phyloP scores from a whole-genome alignment of 163 green algal genomes.

The Chloroidium sp. region DNA sequence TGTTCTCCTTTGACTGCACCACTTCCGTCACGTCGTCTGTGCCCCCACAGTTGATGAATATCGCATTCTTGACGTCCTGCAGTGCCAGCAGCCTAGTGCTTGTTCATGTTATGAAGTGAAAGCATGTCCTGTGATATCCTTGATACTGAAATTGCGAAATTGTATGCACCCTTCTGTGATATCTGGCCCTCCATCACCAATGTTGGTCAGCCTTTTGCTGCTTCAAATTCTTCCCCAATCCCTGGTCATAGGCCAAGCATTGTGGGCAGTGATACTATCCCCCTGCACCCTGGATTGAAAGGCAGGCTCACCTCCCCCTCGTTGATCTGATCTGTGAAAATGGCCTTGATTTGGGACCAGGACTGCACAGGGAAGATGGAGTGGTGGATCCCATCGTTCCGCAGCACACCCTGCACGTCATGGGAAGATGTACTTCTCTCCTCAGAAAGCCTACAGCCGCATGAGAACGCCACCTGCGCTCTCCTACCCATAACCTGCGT shows the following conservation, averaged over 20 bases:
- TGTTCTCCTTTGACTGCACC: neutral
- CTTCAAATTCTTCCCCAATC: no score
- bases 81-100: neutral
- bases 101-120: no score
- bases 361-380: conserved; percentile 48
- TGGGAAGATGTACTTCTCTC: neutral
- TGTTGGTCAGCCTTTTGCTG: no score
- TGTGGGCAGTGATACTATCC: no score
- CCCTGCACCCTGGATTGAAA: no score
- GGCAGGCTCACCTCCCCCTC: conserved; percentile 10
- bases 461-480: no score
- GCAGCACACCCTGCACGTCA: conserved; percentile 19
- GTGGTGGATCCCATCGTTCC: conserved; percentile 31
- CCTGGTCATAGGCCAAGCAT: no score
- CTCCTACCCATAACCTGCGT: no score
- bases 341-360: conserved; percentile 52
- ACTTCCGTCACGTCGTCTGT: conserved; percentile 42
- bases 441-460: neutral
- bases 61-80: conserved; percentile 35
- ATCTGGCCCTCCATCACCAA: no score
- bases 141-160: no score
- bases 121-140: no score
- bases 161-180: no score
- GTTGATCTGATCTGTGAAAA: conserved; percentile 15
- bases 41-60: conserved; percentile 82